These are phyloP conservation scores for Saitozyma sp. DNA, from an alignment of 768 basidiomycete species.

Conservation along the genomic window DNA sequence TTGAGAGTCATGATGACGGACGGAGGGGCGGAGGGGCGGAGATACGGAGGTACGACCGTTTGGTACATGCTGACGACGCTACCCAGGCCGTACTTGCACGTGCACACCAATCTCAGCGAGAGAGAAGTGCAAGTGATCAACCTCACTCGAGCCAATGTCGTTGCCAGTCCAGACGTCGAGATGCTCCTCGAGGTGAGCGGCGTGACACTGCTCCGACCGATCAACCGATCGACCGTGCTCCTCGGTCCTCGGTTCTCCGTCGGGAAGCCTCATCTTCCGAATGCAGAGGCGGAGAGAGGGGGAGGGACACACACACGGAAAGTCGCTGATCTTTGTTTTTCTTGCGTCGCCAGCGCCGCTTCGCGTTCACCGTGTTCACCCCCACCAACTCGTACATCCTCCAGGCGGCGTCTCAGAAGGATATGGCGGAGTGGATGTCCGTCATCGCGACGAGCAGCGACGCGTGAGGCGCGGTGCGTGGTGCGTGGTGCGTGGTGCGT, in stretches of 20 bases:
- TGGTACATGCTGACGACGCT: no score
- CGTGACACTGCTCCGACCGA: no score
- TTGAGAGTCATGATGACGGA: not conserved
- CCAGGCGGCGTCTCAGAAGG: constrained; percentile 76
- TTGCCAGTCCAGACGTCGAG: constrained; percentile 83
- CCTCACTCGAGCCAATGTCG: constrained; percentile 78
- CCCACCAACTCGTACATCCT: constrained; percentile 88
- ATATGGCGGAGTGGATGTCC: constrained; percentile 77
- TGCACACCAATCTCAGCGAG: constrained; percentile 82
- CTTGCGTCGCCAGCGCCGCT: constrained; percentile 63
- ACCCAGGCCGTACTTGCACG: constrained; percentile 79
- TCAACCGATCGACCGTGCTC: no score
- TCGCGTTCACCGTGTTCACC: constrained; percentile 87
- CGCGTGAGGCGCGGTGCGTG: not conserved
- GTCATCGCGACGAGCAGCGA: constrained; percentile 31
- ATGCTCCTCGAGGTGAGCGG: constrained; percentile 74
- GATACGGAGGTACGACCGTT: no score
- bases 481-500: no score
- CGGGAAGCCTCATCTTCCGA: not conserved
- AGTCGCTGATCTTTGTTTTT: not conserved
- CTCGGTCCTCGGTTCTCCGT: not conserved
- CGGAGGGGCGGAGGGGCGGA: no score
- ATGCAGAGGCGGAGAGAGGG: not conserved
- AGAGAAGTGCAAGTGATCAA: constrained; percentile 74
- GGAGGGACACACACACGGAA: no score